Percentiles rank a stretch among this genome's conserved stretches.
phyloP scores from a whole-genome alignment of 192 early-diverging fungal species.

The Gryganskiella cystojenkinii region DNA sequence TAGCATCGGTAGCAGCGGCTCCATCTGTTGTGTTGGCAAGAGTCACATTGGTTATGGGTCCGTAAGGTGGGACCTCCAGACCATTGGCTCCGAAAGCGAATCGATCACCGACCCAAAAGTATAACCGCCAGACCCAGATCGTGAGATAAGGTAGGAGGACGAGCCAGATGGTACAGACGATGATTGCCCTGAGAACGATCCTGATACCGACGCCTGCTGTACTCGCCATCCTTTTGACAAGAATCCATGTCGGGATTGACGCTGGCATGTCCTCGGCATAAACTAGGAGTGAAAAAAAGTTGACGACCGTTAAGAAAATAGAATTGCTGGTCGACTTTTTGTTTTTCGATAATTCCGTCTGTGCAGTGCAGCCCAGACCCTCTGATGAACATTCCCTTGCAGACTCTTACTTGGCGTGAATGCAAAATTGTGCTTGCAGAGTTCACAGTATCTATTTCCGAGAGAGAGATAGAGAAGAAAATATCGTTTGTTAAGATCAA shows the following conservation, averaged over 20 bases:
- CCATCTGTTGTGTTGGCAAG: conserved; percentile 11
- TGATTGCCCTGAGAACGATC: conserved; percentile 64
- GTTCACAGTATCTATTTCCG: conserved; percentile 85
- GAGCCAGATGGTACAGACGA: conserved; percentile 83
- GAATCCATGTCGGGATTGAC: conserved; percentile 66
- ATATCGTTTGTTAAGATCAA: not conserved
- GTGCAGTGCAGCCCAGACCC: not conserved
- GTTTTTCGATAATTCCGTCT: not conserved
- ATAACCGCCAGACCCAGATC: conserved; percentile 86
- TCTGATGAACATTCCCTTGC: no score
- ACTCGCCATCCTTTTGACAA: conserved; percentile 66
- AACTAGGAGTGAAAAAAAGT: conserved; percentile 48
- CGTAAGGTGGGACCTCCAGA: conserved; percentile 14
- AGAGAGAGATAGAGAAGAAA: no score
- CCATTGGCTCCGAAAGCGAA: conserved; percentile 56
- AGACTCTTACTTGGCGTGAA: conserved; percentile 81
- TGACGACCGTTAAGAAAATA: not conserved
- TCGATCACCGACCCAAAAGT: conserved; percentile 81
- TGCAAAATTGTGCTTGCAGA: conserved; percentile 86
- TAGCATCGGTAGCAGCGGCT: conserved; percentile 5
- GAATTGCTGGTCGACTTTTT: not conserved
- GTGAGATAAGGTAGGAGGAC: conserved; percentile 84
- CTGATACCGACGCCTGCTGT: conserved; percentile 53
- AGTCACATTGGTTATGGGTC: conserved; percentile 1
- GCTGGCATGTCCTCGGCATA: conserved; percentile 81